Evolutionary conservation across 106 monocot genomes (phyloP), one percentile per base, ranked within the genome.

Genomic region (Hemerocallis citrina): DNA sequence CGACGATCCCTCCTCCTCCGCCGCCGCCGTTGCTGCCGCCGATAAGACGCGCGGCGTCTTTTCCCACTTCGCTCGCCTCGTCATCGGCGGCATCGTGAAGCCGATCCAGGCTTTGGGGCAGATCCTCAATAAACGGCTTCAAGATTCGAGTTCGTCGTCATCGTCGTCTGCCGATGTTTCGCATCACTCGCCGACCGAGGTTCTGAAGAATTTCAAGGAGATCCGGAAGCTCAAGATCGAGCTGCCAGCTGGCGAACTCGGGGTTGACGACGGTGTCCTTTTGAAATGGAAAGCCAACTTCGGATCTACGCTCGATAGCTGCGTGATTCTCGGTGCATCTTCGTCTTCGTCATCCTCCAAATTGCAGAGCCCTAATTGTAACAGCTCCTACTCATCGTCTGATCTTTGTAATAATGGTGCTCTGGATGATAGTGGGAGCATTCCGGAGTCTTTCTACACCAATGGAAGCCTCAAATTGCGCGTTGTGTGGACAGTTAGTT

Each of bases 401-500:
- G 37, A 12, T 4, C 40, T 36, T 14, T n/a, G n/a, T n/a, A n/a
- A n/a, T n/a, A n/a, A n/a, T n/a, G 39, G 36, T 22, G 57, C 29
- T n/a, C n/a, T n/a, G n/a, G 52, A 32, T 28, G 85, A 92, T 22
- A 36, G 31, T 25, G 77, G 74, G 1, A 75, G 55, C 51, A 77
- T 83, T 21, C 86, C 86, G 2, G 91, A 86, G 34, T 75, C 83
- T 0, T 84, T 92, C 58, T 84, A 84, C 60, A 73, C 61, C 13
- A 84, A 84, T 42, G 86, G 83, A 8, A 64, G 78, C 28, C 65
- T 95, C 16, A 95, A 90, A 56, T 64, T 83, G 31, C 70, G 90
- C n/a, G 86, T 95, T 8, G 70, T 84, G 2, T 95, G 95, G 95
- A 79, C 95, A 2, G 87, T 95, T 68, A 90, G 90, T 52, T 80